These are phyloP conservation scores for Cladobotryum mycophilum DNA, from an alignment of 2,329 filamentous ascomycete genomes.

Conservation along the genomic window DNA sequence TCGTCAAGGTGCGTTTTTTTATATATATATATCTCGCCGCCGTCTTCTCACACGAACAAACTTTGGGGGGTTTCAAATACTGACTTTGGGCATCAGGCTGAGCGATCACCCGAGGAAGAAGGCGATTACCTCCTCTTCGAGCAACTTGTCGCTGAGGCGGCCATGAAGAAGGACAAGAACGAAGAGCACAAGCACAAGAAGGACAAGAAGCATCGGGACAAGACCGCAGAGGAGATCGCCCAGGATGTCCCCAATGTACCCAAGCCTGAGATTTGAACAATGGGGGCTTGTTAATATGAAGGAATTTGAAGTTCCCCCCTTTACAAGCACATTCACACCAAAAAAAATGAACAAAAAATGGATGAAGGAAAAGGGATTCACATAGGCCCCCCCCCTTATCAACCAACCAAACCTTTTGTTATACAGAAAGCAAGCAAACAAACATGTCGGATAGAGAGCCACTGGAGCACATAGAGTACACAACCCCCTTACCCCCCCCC, in stretches of 20 bases:
- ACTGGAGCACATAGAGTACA: constrained; percentile 9
- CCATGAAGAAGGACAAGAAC: constrained; percentile 89
- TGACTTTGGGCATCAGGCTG: constrained; percentile 51
- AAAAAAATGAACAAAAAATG: not conserved
- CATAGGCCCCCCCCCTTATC: too few species aligned
- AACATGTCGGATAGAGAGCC: constrained; percentile 12
- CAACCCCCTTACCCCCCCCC: constrained; percentile 7
- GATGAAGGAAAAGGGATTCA: not conserved
- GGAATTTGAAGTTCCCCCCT: too few species aligned
- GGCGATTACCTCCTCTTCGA: constrained; percentile 99
- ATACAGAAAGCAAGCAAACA: constrained; percentile 8
- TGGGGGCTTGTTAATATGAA: too few species aligned
- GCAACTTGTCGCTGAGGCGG: constrained; percentile 92
- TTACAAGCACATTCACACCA: not conserved
- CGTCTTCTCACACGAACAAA: not conserved
- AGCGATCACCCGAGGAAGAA: constrained; percentile 89
- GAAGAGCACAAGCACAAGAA: constrained; percentile 60
- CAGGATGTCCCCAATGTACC: constrained; percentile 21
- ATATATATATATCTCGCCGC: not conserved
- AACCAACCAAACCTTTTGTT: not conserved
- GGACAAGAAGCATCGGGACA: constrained; percentile 37
- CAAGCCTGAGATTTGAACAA: constrained; percentile 6
- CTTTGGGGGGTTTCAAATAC: not conserved
- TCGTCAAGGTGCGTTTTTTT: constrained; percentile 61
- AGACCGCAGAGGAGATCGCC: constrained; percentile 21